Evolutionary conservation across 352 stramenopile species (phyloP), one percentile per base, ranked within the genome.

Genomic region (Phytopythium chamaehyphon): DNA sequence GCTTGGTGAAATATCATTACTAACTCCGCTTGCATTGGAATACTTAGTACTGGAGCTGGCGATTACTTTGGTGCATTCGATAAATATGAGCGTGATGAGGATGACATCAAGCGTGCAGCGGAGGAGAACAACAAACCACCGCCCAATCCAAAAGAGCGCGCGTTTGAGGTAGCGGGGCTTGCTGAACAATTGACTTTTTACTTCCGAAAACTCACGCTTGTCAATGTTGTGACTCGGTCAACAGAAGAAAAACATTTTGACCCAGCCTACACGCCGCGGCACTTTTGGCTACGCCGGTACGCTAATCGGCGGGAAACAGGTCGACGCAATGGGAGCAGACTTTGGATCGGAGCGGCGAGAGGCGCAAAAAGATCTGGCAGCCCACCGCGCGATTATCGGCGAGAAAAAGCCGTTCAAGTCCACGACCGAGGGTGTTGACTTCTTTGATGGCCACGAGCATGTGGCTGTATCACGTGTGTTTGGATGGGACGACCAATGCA

Each of bases 321-420:
- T 81, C 7, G 26, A 66, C 6, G 72, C 76, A 1, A 67, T 88
- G 62, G 54, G 66, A 0, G 76, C 78, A 12, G 81, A 92, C 42
- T 90, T 76, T 38, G 76, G 71, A n/a, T 90, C 78, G 0, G 72
- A 86, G 40, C 59, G 65, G 14, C 54, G 56, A 2, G 54, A 47
- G 0, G 56, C 60, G 18, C 58, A 65, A 39, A 49, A 79, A n/a
- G 49, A 74, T 11, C 46, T 68, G 40, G 72, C 55, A 14, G 57
- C 66, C 26, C 77, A 91, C 51, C 75, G 67, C 12, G 55, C 64
- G 19, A 62, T 79, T 43, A 66, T 91, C 51, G 76, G 78, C 24
- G 80, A 89, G 1, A 66, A 73, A 35, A 91, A 89, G 53, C 61
- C 80, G 1, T 89, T 91, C 62, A 88, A 89, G 57, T 85, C 76